Evolutionary conservation across 345 rosid species (phyloP).

Genomic region (Microthlaspi erraticum): DNA sequence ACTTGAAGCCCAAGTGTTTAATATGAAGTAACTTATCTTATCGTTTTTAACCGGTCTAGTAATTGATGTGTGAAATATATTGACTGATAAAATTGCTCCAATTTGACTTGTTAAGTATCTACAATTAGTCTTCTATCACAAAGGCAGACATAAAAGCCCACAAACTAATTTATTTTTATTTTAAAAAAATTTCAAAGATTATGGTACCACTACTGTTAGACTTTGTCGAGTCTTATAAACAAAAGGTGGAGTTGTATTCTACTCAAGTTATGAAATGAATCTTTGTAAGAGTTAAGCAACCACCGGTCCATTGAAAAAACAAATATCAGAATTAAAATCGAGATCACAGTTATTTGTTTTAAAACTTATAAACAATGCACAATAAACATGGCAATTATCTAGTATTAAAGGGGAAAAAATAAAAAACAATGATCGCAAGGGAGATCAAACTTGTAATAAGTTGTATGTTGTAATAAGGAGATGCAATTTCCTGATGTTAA

Average conservation of each 20-base stretch:
- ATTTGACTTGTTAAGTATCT: too few species aligned
- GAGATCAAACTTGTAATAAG: conserved; percentile 25
- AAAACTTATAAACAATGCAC: conserved; percentile 9
- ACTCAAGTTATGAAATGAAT: background rate
- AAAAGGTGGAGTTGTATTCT: background rate
- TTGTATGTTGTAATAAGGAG: conserved; percentile 8
- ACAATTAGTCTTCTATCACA: too few species aligned
- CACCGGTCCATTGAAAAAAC: background rate
- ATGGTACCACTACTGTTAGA: background rate
- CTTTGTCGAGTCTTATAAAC: background rate
- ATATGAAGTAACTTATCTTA: too few species aligned
- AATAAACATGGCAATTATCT: conserved; percentile 4
- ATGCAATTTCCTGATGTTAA: background rate
- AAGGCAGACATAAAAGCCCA: too few species aligned
- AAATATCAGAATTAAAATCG: background rate
- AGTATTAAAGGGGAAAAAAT: background rate
- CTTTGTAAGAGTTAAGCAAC: background rate
- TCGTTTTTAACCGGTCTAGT: too few species aligned
- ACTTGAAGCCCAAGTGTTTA: too few species aligned
- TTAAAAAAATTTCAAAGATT: too few species aligned
- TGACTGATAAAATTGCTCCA: too few species aligned
- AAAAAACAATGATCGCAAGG: background rate
- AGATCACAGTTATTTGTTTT: background rate
- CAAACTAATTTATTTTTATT: too few species aligned
- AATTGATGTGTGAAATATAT: too few species aligned